Evolutionary conservation across 352 stramenopile genomes (phyloP).

Genomic region (Globisporangium nodosum): DNA sequence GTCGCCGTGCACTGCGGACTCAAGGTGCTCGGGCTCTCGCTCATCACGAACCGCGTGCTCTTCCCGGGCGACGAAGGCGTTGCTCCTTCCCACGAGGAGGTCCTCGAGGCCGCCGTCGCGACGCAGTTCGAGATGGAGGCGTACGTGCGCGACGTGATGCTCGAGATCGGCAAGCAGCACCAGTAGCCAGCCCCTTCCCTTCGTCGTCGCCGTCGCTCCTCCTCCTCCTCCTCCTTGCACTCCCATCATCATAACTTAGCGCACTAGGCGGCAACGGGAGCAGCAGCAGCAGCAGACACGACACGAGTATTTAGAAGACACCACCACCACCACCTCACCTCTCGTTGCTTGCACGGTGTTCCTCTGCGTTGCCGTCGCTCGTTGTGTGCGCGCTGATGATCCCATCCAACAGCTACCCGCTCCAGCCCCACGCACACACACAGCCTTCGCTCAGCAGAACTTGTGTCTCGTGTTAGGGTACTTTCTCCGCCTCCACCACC

Average conservation of each 20-base stretch:
- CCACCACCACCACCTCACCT: background rate
- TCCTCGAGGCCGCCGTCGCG: slow-evolving; percentile 85
- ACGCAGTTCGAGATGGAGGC: slow-evolving; percentile 56
- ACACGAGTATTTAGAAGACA: slow-evolving; percentile 1
- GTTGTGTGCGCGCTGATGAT: no score
- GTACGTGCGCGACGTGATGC: slow-evolving; percentile 43
- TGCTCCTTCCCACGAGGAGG: slow-evolving; percentile 90
- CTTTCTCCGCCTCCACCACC: no score
- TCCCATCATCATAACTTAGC: slow-evolving; percentile 2
- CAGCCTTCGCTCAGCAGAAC: no score
- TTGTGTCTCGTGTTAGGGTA: no score
- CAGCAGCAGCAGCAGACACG: background rate
- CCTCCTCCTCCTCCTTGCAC: background rate
- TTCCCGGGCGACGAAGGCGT: slow-evolving; percentile 77
- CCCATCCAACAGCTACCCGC: no score
- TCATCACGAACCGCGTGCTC: slow-evolving; percentile 95
- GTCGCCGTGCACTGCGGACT: slow-evolving; percentile 93
- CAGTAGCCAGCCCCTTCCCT: background rate
- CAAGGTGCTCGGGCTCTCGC: slow-evolving; percentile 92
- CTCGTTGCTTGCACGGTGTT: background rate
- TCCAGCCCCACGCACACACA: no score
- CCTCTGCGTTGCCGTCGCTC: no score
- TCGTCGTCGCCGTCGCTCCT: background rate
- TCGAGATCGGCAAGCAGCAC: slow-evolving; percentile 37
- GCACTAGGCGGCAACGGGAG: slow-evolving; percentile 1